Conservation (phyloP, 2,329 filamentous ascomycete genomes). For the Dryadomyces quercus-mongolicae region DNA sequence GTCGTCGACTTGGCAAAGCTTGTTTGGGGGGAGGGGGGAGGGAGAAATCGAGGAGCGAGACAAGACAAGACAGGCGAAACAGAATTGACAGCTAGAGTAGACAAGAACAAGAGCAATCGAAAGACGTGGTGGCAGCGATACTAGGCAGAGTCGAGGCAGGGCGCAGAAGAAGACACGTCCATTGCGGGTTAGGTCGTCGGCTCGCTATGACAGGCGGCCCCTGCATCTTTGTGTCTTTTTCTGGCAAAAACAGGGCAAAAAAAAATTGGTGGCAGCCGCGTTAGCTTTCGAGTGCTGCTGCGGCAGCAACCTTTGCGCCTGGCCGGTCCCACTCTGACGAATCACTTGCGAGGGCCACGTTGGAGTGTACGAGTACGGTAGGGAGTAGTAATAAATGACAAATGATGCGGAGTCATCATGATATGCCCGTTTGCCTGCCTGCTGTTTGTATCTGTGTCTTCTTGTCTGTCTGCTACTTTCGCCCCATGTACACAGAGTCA, state of each 20-base stretch:
- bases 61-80: background rate
- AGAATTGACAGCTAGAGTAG: background rate
- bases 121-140: background rate
- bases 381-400: no score
- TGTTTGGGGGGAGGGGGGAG: background rate
- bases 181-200: no score
- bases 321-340: background rate
- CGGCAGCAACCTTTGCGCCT: background rate
- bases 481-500: constrained; percentile 52
- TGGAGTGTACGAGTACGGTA: background rate
- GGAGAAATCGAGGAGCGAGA: no score
- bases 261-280: background rate
- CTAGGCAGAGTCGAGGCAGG: background rate
- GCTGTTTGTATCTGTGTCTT: no score
- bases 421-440: no score
- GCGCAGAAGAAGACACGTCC: background rate
- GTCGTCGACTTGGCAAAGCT: background rate
- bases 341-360: background rate
- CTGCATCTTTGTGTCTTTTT: background rate
- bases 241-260: background rate
- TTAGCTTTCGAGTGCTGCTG: background rate
- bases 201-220: background rate
- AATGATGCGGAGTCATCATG: background rate
- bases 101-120: background rate
- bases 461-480: constrained; percentile 7